Base-by-base conservation (phyloP, 192 early-diverging fungal genomes). In the Backusella sp. region DNA sequence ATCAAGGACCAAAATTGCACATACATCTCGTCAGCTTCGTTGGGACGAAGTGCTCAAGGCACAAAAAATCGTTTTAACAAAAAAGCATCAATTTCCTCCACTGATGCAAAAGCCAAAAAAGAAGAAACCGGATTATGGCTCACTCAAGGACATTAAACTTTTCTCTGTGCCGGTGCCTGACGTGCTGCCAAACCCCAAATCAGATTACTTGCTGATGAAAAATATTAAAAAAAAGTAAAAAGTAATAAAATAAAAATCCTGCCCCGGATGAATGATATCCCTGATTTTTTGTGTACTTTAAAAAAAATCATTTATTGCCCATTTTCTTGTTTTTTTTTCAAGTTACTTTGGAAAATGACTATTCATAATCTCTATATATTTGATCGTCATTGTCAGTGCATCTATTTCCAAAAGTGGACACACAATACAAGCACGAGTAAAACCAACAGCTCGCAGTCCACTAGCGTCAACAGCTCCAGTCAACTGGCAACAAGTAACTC, bases 351-450 rank as follows among this genome's bases (percentile, higher is more conserved):
- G 32, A 32, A 32, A 62, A 82, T 83, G 82, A 83, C 82, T 21
- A 93, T 97, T 52, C 91, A 96, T 89, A 92, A 91, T 77, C 83
- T 98, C 34, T 94, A 96, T 81, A 95, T 98, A 72, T 98, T 98
- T 83, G 95, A 98, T 87, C 86, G 94, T 12, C 94, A 96, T 82
- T 98, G 96, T 79, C 88, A 91, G 36, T 95, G 94, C 84, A 91
- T 98, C 72, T 98, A 91, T 83, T 96, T 90, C 84, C 88, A 91
- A 35, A 89, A 92, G 73, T 97, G 94, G 94, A 84, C 52, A 70
- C 89, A 82, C 79, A 87, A 76, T 67, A 73, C 83, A 82, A 68
- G 39, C 65, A 30, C 68, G 77, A 8, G 74, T 75, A 39, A 36
- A 17, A 71, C 41, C 1, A 49, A 23, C 12, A 71, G 26, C 5